Base-by-base conservation (phyloP, 2,329 filamentous ascomycete genomes). In the Pyricularia grisea region DNA sequence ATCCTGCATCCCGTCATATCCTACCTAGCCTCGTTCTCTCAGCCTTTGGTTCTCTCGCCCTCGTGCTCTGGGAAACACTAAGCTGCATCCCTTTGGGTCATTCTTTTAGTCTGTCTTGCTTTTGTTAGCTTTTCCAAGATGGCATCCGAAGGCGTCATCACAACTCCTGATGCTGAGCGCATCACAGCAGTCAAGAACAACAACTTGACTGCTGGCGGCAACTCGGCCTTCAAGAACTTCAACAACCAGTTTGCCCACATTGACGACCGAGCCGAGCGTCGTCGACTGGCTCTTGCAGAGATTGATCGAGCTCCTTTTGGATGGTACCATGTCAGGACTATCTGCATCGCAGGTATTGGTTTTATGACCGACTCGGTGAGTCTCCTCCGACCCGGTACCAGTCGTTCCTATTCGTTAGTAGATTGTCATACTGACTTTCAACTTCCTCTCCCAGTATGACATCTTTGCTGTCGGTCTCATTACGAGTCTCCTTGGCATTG, bases 271-370 rank as follows among this genome's bases (percentile, higher is more conserved):
- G 92, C 93, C 73, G 91, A 94, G 83, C 89, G 92, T 69, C 86
- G 92, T 73, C 87, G 92, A 72, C 87, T 92, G 36, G 92, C 92
- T 61, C 89, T 95, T 68, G 90, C 91, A 55, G 90, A 94, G 79
- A 90, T 94, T 73, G 92, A 94, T 81, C 90, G 90, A 80, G 91
- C 91, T 11, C 89, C 89, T 3, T 94, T 94, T 71, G 90, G 92
- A 75, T 94, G 92, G 91, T 92, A 93, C 77, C 92, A 95, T 76
- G 87, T 94, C 70, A 87, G 92, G 60, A 90, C 92, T 70, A 86
- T 92, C 68, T 80, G 92, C 10, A 92, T 94, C 28, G 92, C 92
- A 33, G 92, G 92, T 74, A 90, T 94, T 71, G 92, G 92, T 73
- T 95, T 96, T 87, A 95, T 95, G 80, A 94, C 92, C 20, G 92